Percentiles rank a stretch among this genome's conserved stretches.
Evolutionary conservation across 352 stramenopile species (phyloP).

Genomic region (Globisporangium cystogenes): DNA sequence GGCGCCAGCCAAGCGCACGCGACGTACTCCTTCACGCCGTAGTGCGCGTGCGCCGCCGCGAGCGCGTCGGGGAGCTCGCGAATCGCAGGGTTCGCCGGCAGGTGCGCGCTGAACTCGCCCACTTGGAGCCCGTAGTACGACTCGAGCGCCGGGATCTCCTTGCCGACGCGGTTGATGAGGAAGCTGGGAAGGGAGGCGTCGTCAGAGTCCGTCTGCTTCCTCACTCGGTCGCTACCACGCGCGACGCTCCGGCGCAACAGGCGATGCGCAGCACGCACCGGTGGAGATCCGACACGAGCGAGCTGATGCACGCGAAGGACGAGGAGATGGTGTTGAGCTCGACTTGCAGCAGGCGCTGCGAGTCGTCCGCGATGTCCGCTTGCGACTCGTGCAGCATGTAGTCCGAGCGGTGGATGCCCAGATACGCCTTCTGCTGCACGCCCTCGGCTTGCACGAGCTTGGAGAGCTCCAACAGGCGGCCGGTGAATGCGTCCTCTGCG

Average conservation of each 20-base stretch:
- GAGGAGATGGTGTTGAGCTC: constrained; percentile 99
- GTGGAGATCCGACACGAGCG: constrained; percentile 91
- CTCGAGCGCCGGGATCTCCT: constrained; percentile 42
- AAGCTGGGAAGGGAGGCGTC: constrained; percentile 18
- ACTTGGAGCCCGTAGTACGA: constrained; percentile 41
- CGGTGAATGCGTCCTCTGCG: constrained; percentile 86
- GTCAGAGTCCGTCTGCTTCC: too few relatives aligned
- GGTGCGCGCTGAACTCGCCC: constrained; percentile 28
- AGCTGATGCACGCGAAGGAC: constrained; percentile 95
- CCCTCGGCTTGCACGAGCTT: constrained; percentile 59
- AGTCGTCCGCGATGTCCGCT: constrained; percentile 20
- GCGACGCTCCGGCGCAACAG: too few relatives aligned
- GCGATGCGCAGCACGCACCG: constrained; percentile 11
- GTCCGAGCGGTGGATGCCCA: constrained; percentile 92
- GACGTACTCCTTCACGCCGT: constrained; percentile 65
- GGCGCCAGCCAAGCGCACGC: too few relatives aligned
- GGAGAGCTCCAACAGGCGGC: constrained; percentile 71
- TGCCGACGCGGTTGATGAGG: constrained; percentile 41
- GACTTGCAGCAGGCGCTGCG: constrained; percentile 88
- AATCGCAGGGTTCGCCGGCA: constrained; percentile 69
- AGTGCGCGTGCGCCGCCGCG: constrained; percentile 60
- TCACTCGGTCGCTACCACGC: too few relatives aligned
- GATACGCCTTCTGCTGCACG: constrained; percentile 71
- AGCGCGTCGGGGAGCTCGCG: constrained; percentile 60
- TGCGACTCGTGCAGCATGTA: constrained; percentile 93